These are phyloP conservation scores for Diospyros lotus DNA, from an alignment of 148 eudicot species.

Conservation along the genomic window DNA sequence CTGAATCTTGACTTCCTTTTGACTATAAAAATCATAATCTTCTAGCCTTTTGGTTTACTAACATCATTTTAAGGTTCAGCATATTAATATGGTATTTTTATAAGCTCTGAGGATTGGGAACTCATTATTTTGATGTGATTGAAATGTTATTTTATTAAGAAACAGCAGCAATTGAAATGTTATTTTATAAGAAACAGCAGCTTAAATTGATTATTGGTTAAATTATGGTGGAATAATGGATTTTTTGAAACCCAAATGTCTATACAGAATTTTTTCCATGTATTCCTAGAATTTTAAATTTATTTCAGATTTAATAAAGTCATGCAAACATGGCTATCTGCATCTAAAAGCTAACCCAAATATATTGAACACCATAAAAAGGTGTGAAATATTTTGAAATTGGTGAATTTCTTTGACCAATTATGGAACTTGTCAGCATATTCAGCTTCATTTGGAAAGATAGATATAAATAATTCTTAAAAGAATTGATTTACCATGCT, in stretches of 20 bases:
- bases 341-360: not conserved
- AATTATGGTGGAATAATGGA: not conserved
- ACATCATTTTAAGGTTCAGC: not conserved
- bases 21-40: not conserved
- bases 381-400: not conserved
- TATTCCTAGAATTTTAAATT: not conserved
- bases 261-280: not conserved
- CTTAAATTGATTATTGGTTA: not conserved
- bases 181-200: not conserved
- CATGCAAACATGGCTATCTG: not conserved
- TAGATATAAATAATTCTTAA: not conserved
- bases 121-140: not conserved
- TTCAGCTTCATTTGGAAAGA: constrained; percentile 3
- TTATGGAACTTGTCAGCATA: not conserved
- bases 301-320: not conserved
- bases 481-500: not conserved
- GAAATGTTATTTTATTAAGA: not conserved
- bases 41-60: constrained; percentile 3
- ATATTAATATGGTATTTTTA: not conserved
- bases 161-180: not conserved
- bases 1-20: not conserved
- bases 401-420: not conserved
- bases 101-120: not conserved
- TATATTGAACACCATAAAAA: not conserved
- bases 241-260: not conserved